Percentiles rank a stretch among this genome's conserved stretches.
Evolutionary conservation across 805 yeast species (phyloP).

Genomic region (Komagataella kurtzmanii): DNA sequence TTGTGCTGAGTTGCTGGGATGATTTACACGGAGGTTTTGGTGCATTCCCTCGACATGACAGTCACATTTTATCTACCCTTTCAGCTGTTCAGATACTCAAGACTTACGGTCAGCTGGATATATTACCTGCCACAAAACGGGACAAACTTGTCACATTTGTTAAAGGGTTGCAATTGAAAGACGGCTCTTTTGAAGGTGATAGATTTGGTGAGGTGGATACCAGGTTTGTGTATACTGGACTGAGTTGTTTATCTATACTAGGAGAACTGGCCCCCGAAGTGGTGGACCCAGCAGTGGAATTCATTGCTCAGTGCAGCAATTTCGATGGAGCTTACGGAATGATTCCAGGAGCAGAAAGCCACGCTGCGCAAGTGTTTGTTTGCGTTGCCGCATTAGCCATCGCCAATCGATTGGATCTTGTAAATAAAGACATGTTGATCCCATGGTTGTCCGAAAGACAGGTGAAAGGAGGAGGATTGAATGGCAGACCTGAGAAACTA

Average conservation of each 20-base stretch:
- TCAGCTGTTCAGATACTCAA: constrained; percentile 76
- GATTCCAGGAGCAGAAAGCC: constrained; percentile 91
- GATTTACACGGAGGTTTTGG: constrained; percentile 67
- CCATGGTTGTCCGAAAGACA: constrained; percentile 94
- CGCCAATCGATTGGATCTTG: constrained; percentile 36
- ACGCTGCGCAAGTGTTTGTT: constrained; percentile 84
- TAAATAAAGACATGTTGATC: constrained; percentile 37
- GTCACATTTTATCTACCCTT: constrained; percentile 73
- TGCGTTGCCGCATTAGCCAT: constrained; percentile 76
- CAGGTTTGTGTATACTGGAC: constrained; percentile 74
- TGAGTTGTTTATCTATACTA: constrained; percentile 59
- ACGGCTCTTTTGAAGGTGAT: constrained; percentile 86
- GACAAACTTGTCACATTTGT: constrained; percentile 23
- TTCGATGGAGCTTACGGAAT: constrained; percentile 95
- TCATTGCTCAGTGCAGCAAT: constrained; percentile 60
- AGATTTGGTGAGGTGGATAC: constrained; percentile 87
- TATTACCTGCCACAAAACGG: constrained; percentile 6
- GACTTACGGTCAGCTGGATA: constrained; percentile 46
- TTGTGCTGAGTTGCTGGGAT: constrained; percentile 56
- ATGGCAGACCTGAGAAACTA: constrained; percentile 90
- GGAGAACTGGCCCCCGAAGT: constrained; percentile 41
- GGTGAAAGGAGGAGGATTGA: constrained; percentile 75
- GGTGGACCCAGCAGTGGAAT: constrained; percentile 48
- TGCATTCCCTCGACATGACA: constrained; percentile 80
- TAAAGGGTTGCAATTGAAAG: constrained; percentile 30